phyloP scores from a whole-genome alignment of 345 rosid species.

The Eucalyptus pauciflora region DNA sequence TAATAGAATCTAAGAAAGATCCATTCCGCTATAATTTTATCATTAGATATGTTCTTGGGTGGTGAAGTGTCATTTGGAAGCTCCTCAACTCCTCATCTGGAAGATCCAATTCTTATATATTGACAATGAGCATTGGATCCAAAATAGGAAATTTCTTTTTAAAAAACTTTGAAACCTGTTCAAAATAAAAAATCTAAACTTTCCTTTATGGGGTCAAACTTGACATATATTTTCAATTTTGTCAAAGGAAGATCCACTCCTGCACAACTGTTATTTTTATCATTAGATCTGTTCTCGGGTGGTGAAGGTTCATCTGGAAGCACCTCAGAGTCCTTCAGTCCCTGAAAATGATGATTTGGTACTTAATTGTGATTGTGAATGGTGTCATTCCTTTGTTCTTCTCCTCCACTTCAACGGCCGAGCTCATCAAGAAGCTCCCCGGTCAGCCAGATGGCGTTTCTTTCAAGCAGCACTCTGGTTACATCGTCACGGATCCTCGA shows the following conservation, averaged over 20 bases:
- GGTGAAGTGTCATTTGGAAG: too few species aligned
- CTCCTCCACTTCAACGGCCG: neutral
- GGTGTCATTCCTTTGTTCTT: neutral
- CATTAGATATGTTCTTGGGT: too few species aligned
- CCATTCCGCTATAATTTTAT: too few species aligned
- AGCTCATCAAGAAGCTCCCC: constrained; percentile 8
- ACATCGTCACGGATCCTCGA: neutral
- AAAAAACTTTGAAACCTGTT: too few species aligned
- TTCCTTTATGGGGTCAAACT: too few species aligned
- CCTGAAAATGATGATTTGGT: neutral
- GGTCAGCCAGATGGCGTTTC: constrained; percentile 17
- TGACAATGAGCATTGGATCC: too few species aligned
- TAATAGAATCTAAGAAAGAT: too few species aligned
- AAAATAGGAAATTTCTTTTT: too few species aligned
- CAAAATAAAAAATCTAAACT: too few species aligned
- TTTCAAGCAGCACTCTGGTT: constrained; percentile 18
- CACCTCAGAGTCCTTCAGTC: neutral
- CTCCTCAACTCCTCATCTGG: too few species aligned
- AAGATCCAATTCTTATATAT: too few species aligned
- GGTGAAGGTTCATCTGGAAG: neutral
- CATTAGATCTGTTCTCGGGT: neutral
- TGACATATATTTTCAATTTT: too few species aligned
- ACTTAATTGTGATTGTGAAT: neutral
- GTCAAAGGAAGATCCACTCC: neutral
- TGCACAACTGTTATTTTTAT: neutral